Evolutionary conservation across 75 land plant genomes (phyloP), one percentile per base, ranked within the genome.

Genomic region (Isoetes taiwanensis): DNA sequence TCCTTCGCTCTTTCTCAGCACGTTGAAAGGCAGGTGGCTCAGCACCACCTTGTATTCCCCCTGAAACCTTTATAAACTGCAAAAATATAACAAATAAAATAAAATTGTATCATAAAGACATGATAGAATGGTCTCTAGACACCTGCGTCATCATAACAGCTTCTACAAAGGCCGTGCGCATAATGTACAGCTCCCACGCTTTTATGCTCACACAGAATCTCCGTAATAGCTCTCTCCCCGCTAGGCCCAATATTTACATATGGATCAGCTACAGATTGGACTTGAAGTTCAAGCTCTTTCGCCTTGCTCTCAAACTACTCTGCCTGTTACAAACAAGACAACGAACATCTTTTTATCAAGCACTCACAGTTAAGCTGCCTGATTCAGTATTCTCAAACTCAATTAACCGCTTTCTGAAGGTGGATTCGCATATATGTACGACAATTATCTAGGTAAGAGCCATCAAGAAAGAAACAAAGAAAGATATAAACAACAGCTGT

Each of bases 351-450:
- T n/a, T n/a, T n/a, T n/a, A n/a, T n/a, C n/a, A 20, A 24, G 42
- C 21, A 70, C 78, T 32, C 72, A 91, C 97, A 42, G 97, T 91
- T 56, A 91, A 74, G 63, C 77, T 61, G 25, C 89, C 97, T 23
- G 95, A 79, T 34, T 83, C 89, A 11, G 97, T 91, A 56, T 80
- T 76, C 68, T 80, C 97, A 70, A 91, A 91, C 67, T 91, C 97
- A 69, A 78, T 69, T 62, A 91, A 56, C 24, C 97, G 72, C 61
- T 87, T 87, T 35, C 82, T 78, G 54, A 91, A 56, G 43, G 97
- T 91, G 28, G 70, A 79, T 65, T 87, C 95, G 71, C 97, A 91
- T 48, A 91, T 63, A 63, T 83, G 95, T 31, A 91, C 97, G 64
- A 81, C 67, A 41, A 56, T 80, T 0, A 83, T 71, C 97, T 91